Conservation (phyloP, 2,329 filamentous ascomycete genomes). For the Claviceps fusiformis region DNA sequence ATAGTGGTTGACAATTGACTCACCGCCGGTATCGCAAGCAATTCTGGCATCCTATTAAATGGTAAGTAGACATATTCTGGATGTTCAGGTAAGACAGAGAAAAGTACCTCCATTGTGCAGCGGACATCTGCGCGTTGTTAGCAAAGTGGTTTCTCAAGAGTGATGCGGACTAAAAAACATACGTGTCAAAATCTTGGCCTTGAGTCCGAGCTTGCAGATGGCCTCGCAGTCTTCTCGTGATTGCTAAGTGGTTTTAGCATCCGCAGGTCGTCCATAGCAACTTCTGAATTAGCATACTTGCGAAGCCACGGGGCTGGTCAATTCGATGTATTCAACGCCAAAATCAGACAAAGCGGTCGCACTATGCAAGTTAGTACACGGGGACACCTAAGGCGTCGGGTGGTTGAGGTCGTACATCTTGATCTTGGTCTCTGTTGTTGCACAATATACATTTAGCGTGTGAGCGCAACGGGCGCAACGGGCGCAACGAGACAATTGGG, state of each 20-base stretch:
- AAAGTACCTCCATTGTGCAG: conserved; percentile 10
- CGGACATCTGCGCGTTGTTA: conserved; percentile 8
- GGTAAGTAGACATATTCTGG: neutral
- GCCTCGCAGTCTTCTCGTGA: conserved; percentile 75
- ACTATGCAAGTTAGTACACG: conserved; percentile 1
- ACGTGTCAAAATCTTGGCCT: conserved; percentile 25
- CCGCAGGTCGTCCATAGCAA: neutral
- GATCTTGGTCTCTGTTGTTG: conserved; percentile 21
- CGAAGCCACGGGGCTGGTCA: conserved; percentile 65
- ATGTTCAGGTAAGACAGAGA: neutral
- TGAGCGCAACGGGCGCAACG: neutral
- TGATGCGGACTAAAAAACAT: conserved; percentile 8
- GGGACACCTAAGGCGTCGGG: neutral
- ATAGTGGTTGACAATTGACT: neutral
- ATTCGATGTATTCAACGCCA: conserved; percentile 36
- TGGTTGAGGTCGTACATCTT: conserved; percentile 34
- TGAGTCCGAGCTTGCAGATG: conserved; percentile 88
- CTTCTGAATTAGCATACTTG: neutral
- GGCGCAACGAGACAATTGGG: neutral
- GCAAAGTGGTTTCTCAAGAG: neutral
- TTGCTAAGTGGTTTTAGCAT: conserved; percentile 48
- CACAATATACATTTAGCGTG: neutral
- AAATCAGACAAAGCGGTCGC: conserved; percentile 8
- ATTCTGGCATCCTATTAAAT: conserved; percentile 1
- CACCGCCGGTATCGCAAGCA: conserved; percentile 2